phyloP scores from a whole-genome alignment of 23 red algal species.

The Gracilaria vermiculophylla region DNA sequence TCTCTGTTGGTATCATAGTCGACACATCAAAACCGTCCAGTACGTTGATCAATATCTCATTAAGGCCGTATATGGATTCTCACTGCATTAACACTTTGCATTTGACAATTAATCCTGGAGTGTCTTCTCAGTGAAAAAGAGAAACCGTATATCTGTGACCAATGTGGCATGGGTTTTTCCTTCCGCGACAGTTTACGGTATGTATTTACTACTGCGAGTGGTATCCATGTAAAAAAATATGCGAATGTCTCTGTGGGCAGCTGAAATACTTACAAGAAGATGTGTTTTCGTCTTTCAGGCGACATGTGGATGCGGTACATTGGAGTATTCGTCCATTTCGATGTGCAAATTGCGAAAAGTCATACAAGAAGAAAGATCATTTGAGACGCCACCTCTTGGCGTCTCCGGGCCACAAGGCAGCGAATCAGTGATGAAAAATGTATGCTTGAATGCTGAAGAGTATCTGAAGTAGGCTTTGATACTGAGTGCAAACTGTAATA shows the following conservation, averaged over 20 bases:
- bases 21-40: not conserved
- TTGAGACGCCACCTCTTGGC: not conserved
- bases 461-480: too few relatives aligned
- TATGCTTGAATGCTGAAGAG: too few relatives aligned
- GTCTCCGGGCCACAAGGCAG: not conserved
- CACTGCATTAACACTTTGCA: too few relatives aligned
- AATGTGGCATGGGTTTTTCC: not conserved
- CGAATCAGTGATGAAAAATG: too few relatives aligned
- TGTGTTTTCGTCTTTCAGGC: not conserved
- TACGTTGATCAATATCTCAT: not conserved
- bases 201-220: not conserved
- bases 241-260: too few relatives aligned
- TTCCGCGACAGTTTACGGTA: conserved; percentile 6
- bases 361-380: conserved; percentile 30
- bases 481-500: too few relatives aligned
- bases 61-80: not conserved
- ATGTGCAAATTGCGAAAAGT: conserved; percentile 4
- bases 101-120: too few relatives aligned
- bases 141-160: not conserved
- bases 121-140: not conserved
- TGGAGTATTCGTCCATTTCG: conserved; percentile 6
- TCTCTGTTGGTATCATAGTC: not conserved
- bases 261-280: not conserved
- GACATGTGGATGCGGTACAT: not conserved
- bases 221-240: too few relatives aligned